Base-by-base conservation (phyloP, 164 flowering plant species). In the Magnolia officinalis region DNA sequence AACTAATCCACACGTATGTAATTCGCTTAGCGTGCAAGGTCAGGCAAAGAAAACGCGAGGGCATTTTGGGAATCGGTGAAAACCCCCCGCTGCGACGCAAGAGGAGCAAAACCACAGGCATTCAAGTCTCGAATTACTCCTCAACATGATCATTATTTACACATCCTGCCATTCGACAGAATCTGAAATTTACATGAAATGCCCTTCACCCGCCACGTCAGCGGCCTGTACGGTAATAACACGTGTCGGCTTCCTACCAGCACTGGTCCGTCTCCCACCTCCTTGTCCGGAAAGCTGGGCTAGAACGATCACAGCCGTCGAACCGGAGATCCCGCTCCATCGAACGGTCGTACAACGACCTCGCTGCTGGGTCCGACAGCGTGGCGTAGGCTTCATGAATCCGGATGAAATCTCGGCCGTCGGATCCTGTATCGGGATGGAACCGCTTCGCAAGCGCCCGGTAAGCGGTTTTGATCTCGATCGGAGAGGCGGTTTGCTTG, bases 241-340 rank as follows among this genome's bases (percentile, higher is more conserved):
- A 37, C 45, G 6, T 37, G 45, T 37, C 45, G 4, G 45, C 45
- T 5, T 37, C 49, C 81, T 88, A 91, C 97, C 97, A 92, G 81
- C 97, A 92, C 84, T 92, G 97, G 74, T 92, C 95, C 29, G 95
- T 91, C 68, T 92, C 97, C 97, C 97, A 92, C 77, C 91, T 79
- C 70, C 90, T 79, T 0, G 45, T 4, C 45, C 45, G 45, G 45
- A 37, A 37, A 3, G 45, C 45, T 37, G 45, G 45, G 4, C 26
- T 1, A 9, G 10, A 4, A 63, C 50, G 7, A 5, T 5, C 45
- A 24, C 37, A 37, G 21, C 26, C 31, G 50, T 16, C 7, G 24
- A 4, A 63, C 66, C 65, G 69, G 29, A 10, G 21, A 50, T 45
- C 21, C 78, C 80, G 16, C 16, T 11, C 16, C 19, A 83, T 75